Evolutionary conservation across 2,329 filamentous ascomycete species (phyloP).

Genomic region (Setomelanomma holmii): DNA sequence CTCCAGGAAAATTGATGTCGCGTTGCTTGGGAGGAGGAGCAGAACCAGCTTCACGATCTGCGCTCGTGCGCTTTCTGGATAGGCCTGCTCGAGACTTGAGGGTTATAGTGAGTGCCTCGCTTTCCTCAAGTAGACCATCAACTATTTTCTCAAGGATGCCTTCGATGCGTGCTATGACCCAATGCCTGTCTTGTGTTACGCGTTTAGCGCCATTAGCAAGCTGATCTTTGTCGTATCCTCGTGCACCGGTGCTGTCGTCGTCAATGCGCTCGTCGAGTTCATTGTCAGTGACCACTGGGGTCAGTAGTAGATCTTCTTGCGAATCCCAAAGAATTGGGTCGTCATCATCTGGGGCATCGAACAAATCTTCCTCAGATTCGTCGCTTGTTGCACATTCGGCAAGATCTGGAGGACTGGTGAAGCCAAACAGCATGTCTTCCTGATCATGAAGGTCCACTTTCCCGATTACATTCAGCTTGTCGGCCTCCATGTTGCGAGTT

Average conservation of each 20-base stretch:
- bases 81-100: constrained; percentile 49
- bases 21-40: constrained; percentile 24
- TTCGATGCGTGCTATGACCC: constrained; percentile 63
- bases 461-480: no score
- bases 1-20: constrained; percentile 61
- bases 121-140: constrained; percentile 59
- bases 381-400: constrained; percentile 19
- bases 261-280: neutral
- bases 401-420: constrained; percentile 21
- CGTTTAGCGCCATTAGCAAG: no score
- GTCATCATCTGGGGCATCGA: constrained; percentile 18
- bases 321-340: constrained; percentile 13
- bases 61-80: constrained; percentile 24
- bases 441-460: constrained; percentile 30
- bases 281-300: neutral
- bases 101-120: constrained; percentile 57
- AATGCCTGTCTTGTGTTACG: constrained; percentile 27
- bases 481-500: no score
- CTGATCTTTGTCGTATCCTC: no score
- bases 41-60: neutral
- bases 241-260: no score
- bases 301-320: constrained; percentile 5
- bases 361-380: constrained; percentile 29
- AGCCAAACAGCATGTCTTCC: constrained; percentile 43
- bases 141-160: constrained; percentile 61